Percentiles rank a stretch among this genome's conserved stretches.
phyloP scores from a whole-genome alignment of 2,329 filamentous ascomycete genomes.

The Dendryphion nanum region DNA sequence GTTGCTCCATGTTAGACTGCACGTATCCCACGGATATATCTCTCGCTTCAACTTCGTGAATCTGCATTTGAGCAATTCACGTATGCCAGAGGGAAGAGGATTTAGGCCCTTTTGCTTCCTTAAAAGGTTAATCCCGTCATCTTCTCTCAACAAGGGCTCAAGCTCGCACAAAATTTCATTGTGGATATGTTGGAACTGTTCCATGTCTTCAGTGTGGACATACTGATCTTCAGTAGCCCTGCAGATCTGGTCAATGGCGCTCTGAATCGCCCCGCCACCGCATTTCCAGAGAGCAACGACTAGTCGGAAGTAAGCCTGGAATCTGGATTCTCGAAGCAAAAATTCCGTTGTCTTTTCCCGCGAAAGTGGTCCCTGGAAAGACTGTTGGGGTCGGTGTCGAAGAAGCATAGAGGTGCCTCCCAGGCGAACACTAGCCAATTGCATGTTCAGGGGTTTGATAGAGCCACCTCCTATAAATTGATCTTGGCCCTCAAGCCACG shows the following conservation, averaged over 20 bases:
- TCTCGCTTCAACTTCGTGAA: constrained; percentile 12
- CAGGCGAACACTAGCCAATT: constrained; percentile 7
- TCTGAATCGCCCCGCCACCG: constrained; percentile 17
- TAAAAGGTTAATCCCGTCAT: constrained; percentile 1
- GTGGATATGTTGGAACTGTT: constrained; percentile 6
- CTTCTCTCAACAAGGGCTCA: constrained; percentile 3
- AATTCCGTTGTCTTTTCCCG: neutral
- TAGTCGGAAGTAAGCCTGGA: constrained; percentile 18
- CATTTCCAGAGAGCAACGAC: constrained; percentile 18
- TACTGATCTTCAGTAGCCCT: constrained; percentile 1
- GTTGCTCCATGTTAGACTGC: no score
- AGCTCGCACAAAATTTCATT: constrained; percentile 10
- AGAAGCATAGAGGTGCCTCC: neutral
- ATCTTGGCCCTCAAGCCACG: constrained; percentile 5
- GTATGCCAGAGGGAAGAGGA: constrained; percentile 3
- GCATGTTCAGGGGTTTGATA: constrained; percentile 4
- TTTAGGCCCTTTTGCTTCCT: neutral
- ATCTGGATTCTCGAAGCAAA: constrained; percentile 4
- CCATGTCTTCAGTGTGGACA: constrained; percentile 3
- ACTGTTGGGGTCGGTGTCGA: no score
- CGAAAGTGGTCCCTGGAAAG: neutral
- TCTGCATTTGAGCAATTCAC: constrained; percentile 9
- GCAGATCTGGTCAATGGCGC: constrained; percentile 14
- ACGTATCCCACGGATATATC: constrained; percentile 14
- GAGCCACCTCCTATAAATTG: constrained; percentile 5